Percentiles rank a stretch among this genome's conserved stretches.
Evolutionary conservation across 2,329 filamentous ascomycete species (phyloP).

Genomic region (Colletotrichum gigasporum): DNA sequence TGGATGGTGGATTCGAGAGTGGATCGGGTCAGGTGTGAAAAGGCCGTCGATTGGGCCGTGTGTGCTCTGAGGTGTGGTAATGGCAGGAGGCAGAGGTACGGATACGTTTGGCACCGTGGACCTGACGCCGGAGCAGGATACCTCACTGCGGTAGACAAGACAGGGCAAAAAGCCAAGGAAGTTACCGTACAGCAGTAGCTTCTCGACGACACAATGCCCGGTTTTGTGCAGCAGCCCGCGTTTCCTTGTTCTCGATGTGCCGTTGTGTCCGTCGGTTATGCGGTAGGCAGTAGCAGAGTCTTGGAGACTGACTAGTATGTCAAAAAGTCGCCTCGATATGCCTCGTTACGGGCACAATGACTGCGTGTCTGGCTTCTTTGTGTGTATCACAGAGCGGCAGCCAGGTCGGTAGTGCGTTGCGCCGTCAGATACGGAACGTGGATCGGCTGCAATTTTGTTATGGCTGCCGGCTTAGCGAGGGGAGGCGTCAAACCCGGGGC

Average conservation of each 20-base stretch:
- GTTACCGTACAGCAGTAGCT: not conserved
- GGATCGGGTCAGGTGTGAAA: not conserved
- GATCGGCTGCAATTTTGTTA: not conserved
- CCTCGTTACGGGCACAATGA: not conserved
- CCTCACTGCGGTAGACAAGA: conserved; percentile 1
- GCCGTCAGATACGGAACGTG: conserved; percentile 1
- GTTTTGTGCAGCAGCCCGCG: conserved; percentile 17
- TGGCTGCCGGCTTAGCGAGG: not conserved
- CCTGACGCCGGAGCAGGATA: conserved; percentile 6
- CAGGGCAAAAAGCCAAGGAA: not conserved
- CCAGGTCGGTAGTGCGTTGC: not conserved
- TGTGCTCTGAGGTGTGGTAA: not conserved
- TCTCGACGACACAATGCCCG: conserved; percentile 17
- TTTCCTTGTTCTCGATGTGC: conserved; percentile 8
- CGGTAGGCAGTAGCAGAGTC: not conserved
- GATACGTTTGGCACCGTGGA: conserved; percentile 8
- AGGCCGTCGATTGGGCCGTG: conserved; percentile 7
- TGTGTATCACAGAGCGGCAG: conserved; percentile 8
- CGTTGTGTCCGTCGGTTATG: not conserved
- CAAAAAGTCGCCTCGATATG: too few relatives aligned
- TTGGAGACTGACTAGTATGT: not conserved
- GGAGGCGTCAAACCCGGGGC: not conserved
- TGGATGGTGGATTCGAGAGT: conserved; percentile 5
- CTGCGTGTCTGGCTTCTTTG: not conserved
- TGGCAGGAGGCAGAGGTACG: not conserved